A percentile compares a stretch with the other conserved stretches of the same genome.
Evolutionary conservation across 306 rosid genomes (phyloP).

Genomic region (Sindora glabra): DNA sequence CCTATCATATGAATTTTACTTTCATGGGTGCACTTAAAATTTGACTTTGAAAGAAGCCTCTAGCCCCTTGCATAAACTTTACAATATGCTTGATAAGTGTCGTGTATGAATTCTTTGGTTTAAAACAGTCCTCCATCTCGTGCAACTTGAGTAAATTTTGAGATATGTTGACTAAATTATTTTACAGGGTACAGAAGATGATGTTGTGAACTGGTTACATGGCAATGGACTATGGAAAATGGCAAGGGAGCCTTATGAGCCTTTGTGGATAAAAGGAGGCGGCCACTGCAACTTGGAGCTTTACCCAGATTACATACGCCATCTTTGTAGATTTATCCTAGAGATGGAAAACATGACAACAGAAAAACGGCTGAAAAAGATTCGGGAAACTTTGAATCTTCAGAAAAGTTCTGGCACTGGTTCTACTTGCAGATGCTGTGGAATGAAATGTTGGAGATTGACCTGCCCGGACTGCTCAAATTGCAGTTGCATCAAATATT

Average conservation of each 20-base stretch:
- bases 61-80: too few species aligned
- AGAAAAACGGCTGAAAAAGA: conserved; percentile 53
- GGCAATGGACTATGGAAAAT: conserved; percentile 85
- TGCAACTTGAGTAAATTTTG: neutral
- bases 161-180: conserved; percentile 17
- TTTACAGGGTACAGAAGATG: conserved; percentile 92
- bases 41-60: too few species aligned
- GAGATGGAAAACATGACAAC: conserved; percentile 91
- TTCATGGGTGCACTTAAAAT: too few species aligned
- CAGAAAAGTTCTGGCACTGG: conserved; percentile 19
- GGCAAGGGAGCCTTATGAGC: conserved; percentile 86
- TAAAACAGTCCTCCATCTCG: neutral
- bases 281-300: conserved; percentile 99
- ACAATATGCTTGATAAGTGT: too few species aligned
- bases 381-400: conserved; percentile 30
- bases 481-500: conserved; percentile 30
- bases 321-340: conserved; percentile 66
- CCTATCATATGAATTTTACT: too few species aligned
- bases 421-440: conserved; percentile 29
- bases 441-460: conserved; percentile 28
- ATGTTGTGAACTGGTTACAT: conserved; percentile 86
- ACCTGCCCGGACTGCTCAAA: conserved; percentile 31
- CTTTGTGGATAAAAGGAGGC: conserved; percentile 94
- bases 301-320: conserved; percentile 91
- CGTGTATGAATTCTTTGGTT: too few species aligned